These are phyloP conservation scores for Piper betle DNA, from an alignment of 164 flowering plant species.

Conservation along the genomic window DNA sequence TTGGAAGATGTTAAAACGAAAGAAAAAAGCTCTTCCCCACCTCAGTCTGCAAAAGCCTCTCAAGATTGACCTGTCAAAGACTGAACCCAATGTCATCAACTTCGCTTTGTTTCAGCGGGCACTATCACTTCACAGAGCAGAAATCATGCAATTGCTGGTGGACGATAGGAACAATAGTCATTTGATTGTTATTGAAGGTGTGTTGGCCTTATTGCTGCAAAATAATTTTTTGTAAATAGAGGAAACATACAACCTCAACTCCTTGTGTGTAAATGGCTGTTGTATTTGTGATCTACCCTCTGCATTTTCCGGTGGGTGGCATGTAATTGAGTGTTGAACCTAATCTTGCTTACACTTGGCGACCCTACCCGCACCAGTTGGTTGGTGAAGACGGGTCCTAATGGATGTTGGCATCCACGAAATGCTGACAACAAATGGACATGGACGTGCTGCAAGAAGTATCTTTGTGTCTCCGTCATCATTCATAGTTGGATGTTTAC, in stretches of 20 bases:
- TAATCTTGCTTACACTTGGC: background rate
- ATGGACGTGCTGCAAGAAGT: background rate
- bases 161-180: background rate
- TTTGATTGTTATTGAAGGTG: background rate
- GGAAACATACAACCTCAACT: background rate
- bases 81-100: background rate
- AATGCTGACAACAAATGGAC: background rate
- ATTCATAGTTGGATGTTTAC: background rate
- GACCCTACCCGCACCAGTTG: background rate
- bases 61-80: conserved; percentile 6
- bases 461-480: background rate
- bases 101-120: background rate
- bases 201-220: no score
- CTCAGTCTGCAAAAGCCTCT: conserved; percentile 8
- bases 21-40: conserved; percentile 9
- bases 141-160: background rate
- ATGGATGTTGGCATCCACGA: background rate
- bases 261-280: background rate
- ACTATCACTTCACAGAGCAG: background rate
- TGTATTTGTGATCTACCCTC: background rate
- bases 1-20: conserved; percentile 12
- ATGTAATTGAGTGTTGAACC: background rate
- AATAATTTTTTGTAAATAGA: no score
- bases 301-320: background rate
- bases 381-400: background rate